Evolutionary conservation across 2,329 filamentous ascomycete species (phyloP).

Genomic region (Esteya vermicola): DNA sequence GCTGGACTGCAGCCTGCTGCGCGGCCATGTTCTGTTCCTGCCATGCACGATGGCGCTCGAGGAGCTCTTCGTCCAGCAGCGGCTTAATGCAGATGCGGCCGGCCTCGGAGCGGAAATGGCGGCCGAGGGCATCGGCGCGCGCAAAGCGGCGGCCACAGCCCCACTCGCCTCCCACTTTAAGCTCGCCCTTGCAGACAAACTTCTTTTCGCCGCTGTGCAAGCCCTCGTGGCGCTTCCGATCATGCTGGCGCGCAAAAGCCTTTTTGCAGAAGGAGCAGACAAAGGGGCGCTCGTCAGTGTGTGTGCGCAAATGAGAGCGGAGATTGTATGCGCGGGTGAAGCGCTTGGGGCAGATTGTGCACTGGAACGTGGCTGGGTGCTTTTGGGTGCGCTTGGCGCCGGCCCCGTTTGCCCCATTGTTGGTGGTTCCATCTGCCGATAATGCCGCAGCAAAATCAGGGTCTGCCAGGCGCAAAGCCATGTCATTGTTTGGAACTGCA

Average conservation of each 20-base stretch:
- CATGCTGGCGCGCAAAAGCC: slow-evolving; percentile 92
- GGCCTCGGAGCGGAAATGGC: slow-evolving; percentile 91
- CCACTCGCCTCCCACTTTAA: slow-evolving; percentile 75
- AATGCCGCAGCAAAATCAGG: slow-evolving; percentile 69
- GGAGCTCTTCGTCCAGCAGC: slow-evolving; percentile 85
- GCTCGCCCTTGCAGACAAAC: slow-evolving; percentile 86
- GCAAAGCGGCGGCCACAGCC: slow-evolving; percentile 89
- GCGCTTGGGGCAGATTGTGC: slow-evolving; percentile 79
- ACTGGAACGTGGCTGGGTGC: slow-evolving; percentile 95
- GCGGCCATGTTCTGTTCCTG: slow-evolving; percentile 57
- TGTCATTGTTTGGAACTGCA: slow-evolving; percentile 45
- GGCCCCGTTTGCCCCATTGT: slow-evolving; percentile 40
- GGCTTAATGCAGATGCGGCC: slow-evolving; percentile 94
- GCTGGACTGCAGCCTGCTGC: slow-evolving; percentile 22
- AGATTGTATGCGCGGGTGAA: slow-evolving; percentile 96
- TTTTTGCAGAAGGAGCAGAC: slow-evolving; percentile 96
- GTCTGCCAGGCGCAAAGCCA: slow-evolving; percentile 84
- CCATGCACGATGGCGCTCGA: slow-evolving; percentile 63
- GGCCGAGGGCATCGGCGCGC: slow-evolving; percentile 82
- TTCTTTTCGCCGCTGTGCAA: slow-evolving; percentile 97
- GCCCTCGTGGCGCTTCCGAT: slow-evolving; percentile 92
- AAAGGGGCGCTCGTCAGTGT: slow-evolving; percentile 94
- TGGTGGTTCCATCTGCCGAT: slow-evolving; percentile 33
- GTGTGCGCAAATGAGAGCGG: slow-evolving; percentile 85
- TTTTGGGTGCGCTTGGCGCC: slow-evolving; percentile 79